Conservation (phyloP, 2,329 filamentous ascomycete species). For the Ophiobolus disseminans region DNA sequence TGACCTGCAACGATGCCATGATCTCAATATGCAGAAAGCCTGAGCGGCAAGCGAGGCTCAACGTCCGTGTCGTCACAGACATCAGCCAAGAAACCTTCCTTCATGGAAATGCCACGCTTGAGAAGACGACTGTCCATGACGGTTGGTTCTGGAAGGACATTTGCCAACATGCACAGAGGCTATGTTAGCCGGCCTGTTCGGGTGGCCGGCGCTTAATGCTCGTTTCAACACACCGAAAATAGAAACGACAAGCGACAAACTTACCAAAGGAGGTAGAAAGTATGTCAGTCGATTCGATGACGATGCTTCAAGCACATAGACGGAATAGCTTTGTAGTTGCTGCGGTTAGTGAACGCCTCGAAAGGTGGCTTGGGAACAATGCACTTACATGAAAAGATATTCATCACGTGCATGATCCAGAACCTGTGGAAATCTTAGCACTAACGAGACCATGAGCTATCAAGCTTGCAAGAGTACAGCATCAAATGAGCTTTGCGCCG, state of each 20-base stretch:
- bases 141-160: slow-evolving; percentile 26
- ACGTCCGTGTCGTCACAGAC: slow-evolving; percentile 11
- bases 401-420: slow-evolving; percentile 72
- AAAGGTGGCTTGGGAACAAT: slow-evolving; percentile 16
- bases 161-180: slow-evolving; percentile 28
- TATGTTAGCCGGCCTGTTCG: slow-evolving; percentile 36
- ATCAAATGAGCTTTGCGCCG: neutral
- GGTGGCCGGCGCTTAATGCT: slow-evolving; percentile 43
- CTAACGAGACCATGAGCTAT: too few relatives aligned
- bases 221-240: slow-evolving; percentile 35
- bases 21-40: slow-evolving; percentile 22
- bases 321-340: slow-evolving; percentile 54
- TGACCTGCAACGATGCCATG: slow-evolving; percentile 1
- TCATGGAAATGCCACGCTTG: neutral
- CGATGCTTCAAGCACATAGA: slow-evolving; percentile 62
- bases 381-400: slow-evolving; percentile 75
- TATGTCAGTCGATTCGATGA: slow-evolving; percentile 58
- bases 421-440: slow-evolving; percentile 53
- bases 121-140: slow-evolving; percentile 8
- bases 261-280: slow-evolving; percentile 56
- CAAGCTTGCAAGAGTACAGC: neutral
- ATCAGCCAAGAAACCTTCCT: slow-evolving; percentile 2
- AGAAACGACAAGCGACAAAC: slow-evolving; percentile 33
- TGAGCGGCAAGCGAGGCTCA: slow-evolving; percentile 35
- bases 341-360: slow-evolving; percentile 67